Conservation (phyloP, 2,329 filamentous ascomycete genomes). For the Ascochyta viciae-villosae region DNA sequence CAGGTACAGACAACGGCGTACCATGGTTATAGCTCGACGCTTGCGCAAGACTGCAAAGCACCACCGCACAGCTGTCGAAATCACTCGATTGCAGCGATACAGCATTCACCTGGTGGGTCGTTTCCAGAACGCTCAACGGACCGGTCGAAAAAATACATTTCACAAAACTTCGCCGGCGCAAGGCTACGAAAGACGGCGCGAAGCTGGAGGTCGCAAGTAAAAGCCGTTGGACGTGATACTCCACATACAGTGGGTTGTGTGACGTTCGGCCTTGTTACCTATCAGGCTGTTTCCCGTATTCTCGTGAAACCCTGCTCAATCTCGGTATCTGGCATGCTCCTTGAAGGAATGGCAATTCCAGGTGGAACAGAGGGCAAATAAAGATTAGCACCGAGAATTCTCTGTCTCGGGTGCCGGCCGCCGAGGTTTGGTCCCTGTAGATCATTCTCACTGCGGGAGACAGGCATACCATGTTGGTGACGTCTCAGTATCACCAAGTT, state of each 20-base stretch:
- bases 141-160: neutral
- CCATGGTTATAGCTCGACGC: neutral
- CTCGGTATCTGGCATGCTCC: constrained; percentile 8
- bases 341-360: constrained; percentile 5
- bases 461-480: constrained; percentile 16
- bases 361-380: constrained; percentile 18
- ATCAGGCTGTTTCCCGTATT: neutral
- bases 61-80: neutral
- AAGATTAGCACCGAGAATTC: constrained; percentile 12
- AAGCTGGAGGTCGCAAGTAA: constrained; percentile 6
- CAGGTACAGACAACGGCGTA: constrained; percentile 1
- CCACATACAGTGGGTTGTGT: constrained; percentile 9
- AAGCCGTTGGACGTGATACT: constrained; percentile 9
- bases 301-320: constrained; percentile 14
- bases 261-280: constrained; percentile 5
- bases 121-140: constrained; percentile 2
- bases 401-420: constrained; percentile 8
- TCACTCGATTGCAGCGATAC: neutral
- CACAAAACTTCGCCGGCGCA: constrained; percentile 6
- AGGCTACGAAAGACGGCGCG: constrained; percentile 9
- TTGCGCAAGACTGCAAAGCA: too few relatives aligned
- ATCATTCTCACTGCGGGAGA: constrained; percentile 15
- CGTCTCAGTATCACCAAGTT: constrained; percentile 8
- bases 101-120: neutral
- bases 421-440: constrained; percentile 19